These are phyloP conservation scores for Kluyveromyces dobzhanskii DNA, from an alignment of 805 yeast species.

Conservation along the genomic window DNA sequence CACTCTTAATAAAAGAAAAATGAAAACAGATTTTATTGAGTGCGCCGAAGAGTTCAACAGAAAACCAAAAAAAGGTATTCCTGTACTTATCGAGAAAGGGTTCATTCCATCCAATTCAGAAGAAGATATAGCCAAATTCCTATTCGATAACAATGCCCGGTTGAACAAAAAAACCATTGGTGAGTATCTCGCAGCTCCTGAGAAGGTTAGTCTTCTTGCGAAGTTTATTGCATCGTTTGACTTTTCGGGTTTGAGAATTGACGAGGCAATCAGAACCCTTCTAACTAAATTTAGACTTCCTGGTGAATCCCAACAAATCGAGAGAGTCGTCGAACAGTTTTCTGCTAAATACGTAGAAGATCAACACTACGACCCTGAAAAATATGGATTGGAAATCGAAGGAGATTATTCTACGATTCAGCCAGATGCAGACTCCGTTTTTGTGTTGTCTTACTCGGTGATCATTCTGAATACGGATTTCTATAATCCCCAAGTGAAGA, in stretches of 20 bases:
- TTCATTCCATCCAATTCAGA: conserved; percentile 50
- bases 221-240: conserved; percentile 66
- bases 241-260: conserved; percentile 72
- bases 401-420: conserved; percentile 40
- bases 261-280: conserved; percentile 81
- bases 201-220: conserved; percentile 48
- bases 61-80: conserved; percentile 70
- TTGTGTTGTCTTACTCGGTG: conserved; percentile 81
- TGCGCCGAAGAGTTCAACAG: conserved; percentile 72
- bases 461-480: conserved; percentile 91
- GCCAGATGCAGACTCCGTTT: conserved; percentile 81
- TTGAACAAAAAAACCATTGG: conserved; percentile 85
- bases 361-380: conserved; percentile 34
- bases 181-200: conserved; percentile 72
- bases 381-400: conserved; percentile 13
- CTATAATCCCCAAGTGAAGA: conserved; percentile 86
- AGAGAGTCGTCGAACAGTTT: conserved; percentile 80
- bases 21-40: conserved; percentile 66
- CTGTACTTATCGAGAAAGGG: conserved; percentile 51
- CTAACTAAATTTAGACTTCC: conserved; percentile 84
- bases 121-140: conserved; percentile 63
- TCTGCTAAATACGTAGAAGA: conserved; percentile 70
- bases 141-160: conserved; percentile 70
- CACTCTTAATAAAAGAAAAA: conserved; percentile 28
- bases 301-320: conserved; percentile 97